Evolutionary conservation across 2,329 filamentous ascomycete genomes (phyloP).

Genomic region (Pseudovirgaria hyperparasitica): DNA sequence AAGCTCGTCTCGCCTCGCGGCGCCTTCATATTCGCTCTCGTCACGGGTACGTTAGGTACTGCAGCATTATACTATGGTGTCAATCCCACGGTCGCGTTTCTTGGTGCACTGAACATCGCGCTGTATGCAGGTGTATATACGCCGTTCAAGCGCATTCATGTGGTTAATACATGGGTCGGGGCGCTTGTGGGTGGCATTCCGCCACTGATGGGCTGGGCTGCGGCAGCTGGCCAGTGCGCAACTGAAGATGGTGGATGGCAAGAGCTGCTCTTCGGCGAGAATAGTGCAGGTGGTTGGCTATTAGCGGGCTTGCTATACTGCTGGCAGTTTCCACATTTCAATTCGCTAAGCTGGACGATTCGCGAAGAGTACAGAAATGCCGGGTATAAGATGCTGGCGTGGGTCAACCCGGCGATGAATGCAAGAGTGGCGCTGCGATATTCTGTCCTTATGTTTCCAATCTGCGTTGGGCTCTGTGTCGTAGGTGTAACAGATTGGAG

Average conservation of each 20-base stretch:
- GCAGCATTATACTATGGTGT: slow-evolving; percentile 75
- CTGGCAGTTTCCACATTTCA: slow-evolving; percentile 99
- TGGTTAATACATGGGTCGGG: slow-evolving; percentile 88
- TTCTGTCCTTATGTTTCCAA: slow-evolving; percentile 69
- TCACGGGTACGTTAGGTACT: slow-evolving; percentile 56
- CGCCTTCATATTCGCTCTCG: slow-evolving; percentile 67
- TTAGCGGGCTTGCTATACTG: slow-evolving; percentile 74
- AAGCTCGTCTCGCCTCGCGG: slow-evolving; percentile 58
- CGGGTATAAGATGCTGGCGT: slow-evolving; percentile 62
- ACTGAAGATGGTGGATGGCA: slow-evolving; percentile 45
- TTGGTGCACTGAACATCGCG: slow-evolving; percentile 73
- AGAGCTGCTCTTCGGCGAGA: slow-evolving; percentile 61
- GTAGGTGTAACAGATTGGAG: slow-evolving; percentile 72
- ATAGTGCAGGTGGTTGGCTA: slow-evolving; percentile 72
- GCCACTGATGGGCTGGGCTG: slow-evolving; percentile 95
- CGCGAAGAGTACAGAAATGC: slow-evolving; percentile 72
- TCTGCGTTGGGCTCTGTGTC: slow-evolving; percentile 70
- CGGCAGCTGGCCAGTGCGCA: slow-evolving; percentile 79
- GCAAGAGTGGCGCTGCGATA: slow-evolving; percentile 80
- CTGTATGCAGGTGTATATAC: slow-evolving; percentile 91
- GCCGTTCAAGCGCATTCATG: slow-evolving; percentile 75
- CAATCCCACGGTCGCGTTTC: slow-evolving; percentile 80
- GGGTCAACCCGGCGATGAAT: slow-evolving; percentile 78
- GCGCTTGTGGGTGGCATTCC: slow-evolving; percentile 88
- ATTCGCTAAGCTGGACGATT: slow-evolving; percentile 80